These are phyloP conservation scores for Pyricularia pennisetigena DNA, from an alignment of 2,329 filamentous ascomycete species.

Conservation along the genomic window DNA sequence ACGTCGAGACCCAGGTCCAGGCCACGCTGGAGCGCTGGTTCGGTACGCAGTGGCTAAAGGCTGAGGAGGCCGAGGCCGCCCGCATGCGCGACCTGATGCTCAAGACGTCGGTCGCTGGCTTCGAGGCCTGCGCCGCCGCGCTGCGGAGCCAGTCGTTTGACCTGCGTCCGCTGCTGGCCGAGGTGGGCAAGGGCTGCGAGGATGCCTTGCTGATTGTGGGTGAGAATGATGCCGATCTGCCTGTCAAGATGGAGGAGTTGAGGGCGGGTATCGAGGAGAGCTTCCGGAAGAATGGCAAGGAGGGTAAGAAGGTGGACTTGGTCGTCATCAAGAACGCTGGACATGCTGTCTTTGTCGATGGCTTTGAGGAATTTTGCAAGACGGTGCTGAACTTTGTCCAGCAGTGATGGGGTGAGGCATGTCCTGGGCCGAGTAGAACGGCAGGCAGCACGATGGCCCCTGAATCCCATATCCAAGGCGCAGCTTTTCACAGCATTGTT, in stretches of 20 bases:
- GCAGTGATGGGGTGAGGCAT: slow-evolving; percentile 12
- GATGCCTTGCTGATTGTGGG: slow-evolving; percentile 27
- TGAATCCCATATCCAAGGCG: not conserved
- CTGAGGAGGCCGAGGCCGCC: slow-evolving; percentile 21
- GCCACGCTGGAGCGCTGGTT: slow-evolving; percentile 31
- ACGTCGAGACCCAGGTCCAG: slow-evolving; percentile 20
- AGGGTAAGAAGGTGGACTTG: slow-evolving; percentile 15
- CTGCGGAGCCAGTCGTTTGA: slow-evolving; percentile 26
- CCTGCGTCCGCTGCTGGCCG: slow-evolving; percentile 21
- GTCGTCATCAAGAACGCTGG: slow-evolving; percentile 25
- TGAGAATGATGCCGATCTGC: slow-evolving; percentile 30
- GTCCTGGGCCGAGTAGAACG: not conserved
- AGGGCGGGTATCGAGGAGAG: slow-evolving; percentile 23
- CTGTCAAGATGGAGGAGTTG: slow-evolving; percentile 27
- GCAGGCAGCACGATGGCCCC: not conserved
- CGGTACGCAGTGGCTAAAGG: slow-evolving; percentile 23
- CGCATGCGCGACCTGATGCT: slow-evolving; percentile 25
- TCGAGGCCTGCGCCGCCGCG: slow-evolving; percentile 29
- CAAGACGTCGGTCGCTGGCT: slow-evolving; percentile 26
- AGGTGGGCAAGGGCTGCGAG: slow-evolving; percentile 22
- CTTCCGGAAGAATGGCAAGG: slow-evolving; percentile 16
- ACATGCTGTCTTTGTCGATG: slow-evolving; percentile 28
- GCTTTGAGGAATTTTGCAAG: slow-evolving; percentile 21
- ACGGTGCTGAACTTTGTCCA: slow-evolving; percentile 29
- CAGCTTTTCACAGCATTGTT: not conserved